Base-by-base conservation (phyloP, 225 moss, liverwort and hornwort genomes). In the Climacium dendroides region DNA sequence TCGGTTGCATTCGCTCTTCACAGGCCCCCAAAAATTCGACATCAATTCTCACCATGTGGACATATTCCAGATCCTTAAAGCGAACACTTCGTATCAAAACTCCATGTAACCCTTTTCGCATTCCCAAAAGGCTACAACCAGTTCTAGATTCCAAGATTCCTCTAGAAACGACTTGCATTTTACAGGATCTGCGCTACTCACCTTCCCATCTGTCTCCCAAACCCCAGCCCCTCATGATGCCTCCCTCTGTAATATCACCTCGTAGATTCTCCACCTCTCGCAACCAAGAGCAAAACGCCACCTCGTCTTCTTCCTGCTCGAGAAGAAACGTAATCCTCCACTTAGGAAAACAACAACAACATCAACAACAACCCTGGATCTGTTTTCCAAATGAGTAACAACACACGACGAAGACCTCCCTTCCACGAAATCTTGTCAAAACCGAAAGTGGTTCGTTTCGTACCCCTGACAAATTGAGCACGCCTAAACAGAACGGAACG, bases 141-240 rank as follows among this genome's bases (percentile, higher is more conserved):
- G 18, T 43, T 47, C 71, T 15, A 47, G 34, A 43, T 69, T 76
- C 6, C 22, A 45, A 60, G 77, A 62, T 55, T 89, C n/a, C 43
- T n/a, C 73, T 30, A 72, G 24, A 72, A 79, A 79, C 37, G 12
- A 79, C 52, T 63, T 39, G 37, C 80, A 45, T 79, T 54, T 11
- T 22, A 22, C 47, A 57, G 69, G 88, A 90, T 88, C 86, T 81
- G 41, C 28, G 32, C 53, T 50, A 83, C 92, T 90, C 88, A 90
- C 92, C 86, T 90, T 89, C 78, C 87, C 86, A 88, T 86, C 63
- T 25, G 74, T 72, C 32, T 63, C 90, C 28, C 9, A 35, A 63
- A 88, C 61, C 47, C 80, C 88, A 78, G 78, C 85, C 85, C 87
- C 84, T 71, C 90, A 92, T 90, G 59, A 35, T 82, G 90, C 8